phyloP scores from a whole-genome alignment of 768 basidiomycete species.

The Thelephora aurantiotincta region DNA sequence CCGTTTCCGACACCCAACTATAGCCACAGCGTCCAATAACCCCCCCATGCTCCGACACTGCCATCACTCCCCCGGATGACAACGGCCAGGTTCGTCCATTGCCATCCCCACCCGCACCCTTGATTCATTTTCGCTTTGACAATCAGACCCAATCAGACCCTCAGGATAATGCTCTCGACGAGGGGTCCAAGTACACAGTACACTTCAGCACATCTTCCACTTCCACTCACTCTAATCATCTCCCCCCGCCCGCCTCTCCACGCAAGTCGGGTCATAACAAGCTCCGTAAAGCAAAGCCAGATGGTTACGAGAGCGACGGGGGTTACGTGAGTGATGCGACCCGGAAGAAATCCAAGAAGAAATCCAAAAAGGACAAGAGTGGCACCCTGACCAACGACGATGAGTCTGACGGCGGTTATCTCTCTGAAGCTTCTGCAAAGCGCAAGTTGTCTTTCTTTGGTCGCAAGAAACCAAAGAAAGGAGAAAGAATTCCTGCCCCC shows the following conservation, averaged over 20 bases:
- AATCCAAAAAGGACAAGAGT: slow-evolving; percentile 12
- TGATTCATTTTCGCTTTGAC: too few relatives aligned
- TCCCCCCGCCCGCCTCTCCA: slow-evolving; percentile 1
- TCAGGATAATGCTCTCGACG: not conserved
- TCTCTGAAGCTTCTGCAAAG: slow-evolving; percentile 18
- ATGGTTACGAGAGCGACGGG: slow-evolving; percentile 40
- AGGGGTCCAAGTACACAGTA: slow-evolving; percentile 5
- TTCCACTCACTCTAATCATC: slow-evolving; percentile 2
- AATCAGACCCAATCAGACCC: too few relatives aligned
- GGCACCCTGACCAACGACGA: slow-evolving; percentile 5
- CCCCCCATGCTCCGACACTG: too few relatives aligned
- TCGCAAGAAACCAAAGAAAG: slow-evolving; percentile 6
- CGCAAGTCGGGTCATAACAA: slow-evolving; percentile 15
- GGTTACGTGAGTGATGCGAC: slow-evolving; percentile 34
- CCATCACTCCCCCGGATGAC: too few relatives aligned
- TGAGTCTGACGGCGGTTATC: slow-evolving; percentile 18
- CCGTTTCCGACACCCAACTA: slow-evolving; percentile 1
- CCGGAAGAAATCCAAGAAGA: slow-evolving; percentile 16
- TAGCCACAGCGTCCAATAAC: slow-evolving; percentile 3
- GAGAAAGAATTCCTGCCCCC: not conserved
- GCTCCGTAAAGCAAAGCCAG: slow-evolving; percentile 27
- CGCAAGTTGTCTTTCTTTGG: slow-evolving; percentile 16
- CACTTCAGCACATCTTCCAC: slow-evolving; percentile 19
- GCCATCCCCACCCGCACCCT: too few relatives aligned
- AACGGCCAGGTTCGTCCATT: too few relatives aligned